Evolutionary conservation across 805 yeast species (phyloP).

Genomic region (Jamesozyma lodderae): DNA sequence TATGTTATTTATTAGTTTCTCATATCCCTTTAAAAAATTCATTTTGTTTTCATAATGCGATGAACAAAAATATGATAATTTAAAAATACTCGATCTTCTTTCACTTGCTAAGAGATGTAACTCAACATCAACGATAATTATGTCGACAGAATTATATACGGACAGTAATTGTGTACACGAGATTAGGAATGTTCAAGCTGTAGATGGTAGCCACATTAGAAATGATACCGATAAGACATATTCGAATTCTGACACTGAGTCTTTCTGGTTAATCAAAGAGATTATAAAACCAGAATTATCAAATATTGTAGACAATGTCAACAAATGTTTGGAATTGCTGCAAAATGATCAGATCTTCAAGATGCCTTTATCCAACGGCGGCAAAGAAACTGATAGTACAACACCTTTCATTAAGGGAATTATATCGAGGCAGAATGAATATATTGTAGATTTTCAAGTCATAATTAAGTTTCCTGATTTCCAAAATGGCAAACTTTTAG

Average conservation of each 20-base stretch:
- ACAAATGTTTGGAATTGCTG: conserved; percentile 33
- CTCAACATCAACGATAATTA: no score
- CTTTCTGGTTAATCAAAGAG: conserved; percentile 39
- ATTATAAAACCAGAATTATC: conserved; percentile 43
- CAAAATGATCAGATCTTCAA: conserved; percentile 37
- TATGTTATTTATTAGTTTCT: no score
- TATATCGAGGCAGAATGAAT: conserved; percentile 44
- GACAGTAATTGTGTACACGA: no score
- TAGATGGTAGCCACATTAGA: no score
- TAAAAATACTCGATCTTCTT: no score
- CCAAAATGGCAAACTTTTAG: conserved; percentile 36
- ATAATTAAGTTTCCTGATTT: conserved; percentile 29
- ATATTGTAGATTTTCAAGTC: conserved; percentile 40
- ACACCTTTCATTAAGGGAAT: conserved; percentile 44
- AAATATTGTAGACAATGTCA: conserved; percentile 35
- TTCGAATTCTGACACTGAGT: conserved; percentile 21
- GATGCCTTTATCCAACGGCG: conserved; percentile 39
- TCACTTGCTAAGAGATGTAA: no score
- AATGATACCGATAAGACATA: no score
- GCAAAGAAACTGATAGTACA: conserved; percentile 1
- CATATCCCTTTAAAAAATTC: no score
- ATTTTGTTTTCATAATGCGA: no score
- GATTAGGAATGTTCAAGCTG: no score
- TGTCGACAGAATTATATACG: no score
- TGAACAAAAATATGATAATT: no score